Evolutionary conservation across 2,329 filamentous ascomycete genomes (phyloP).

Genomic region (Periconia sp.): DNA sequence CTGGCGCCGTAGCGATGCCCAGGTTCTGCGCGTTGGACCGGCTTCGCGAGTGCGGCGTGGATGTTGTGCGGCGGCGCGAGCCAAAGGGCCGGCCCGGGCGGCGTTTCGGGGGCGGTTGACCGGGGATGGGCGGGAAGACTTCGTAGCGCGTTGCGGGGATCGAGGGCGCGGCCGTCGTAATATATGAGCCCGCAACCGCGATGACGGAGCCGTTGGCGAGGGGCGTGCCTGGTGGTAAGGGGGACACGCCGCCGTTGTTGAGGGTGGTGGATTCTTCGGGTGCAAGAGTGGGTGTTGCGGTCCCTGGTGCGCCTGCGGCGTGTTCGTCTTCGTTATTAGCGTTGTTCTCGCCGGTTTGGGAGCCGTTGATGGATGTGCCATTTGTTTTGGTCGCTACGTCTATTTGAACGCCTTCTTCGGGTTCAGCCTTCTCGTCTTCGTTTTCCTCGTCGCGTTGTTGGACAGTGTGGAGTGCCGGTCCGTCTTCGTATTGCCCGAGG

Average conservation of each 20-base stretch:
- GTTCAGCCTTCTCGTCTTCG: conserved; percentile 43
- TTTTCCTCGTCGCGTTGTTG: conserved; percentile 78
- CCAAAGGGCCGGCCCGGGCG: conserved; percentile 42
- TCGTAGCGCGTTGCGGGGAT: conserved; percentile 75
- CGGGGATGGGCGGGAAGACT: conserved; percentile 71
- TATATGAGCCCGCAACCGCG: conserved; percentile 32
- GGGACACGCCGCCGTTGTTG: conserved; percentile 22
- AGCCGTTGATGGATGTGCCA: conserved; percentile 18
- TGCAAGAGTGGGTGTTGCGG: conserved; percentile 22
- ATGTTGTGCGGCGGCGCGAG: conserved; percentile 38
- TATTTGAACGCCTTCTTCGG: conserved; percentile 50
- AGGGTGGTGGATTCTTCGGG: conserved; percentile 29
- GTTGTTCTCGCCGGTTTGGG: conserved; percentile 4
- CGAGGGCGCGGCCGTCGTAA: conserved; percentile 33
- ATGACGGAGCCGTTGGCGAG: conserved; percentile 33
- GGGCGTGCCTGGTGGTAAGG: conserved; percentile 31
- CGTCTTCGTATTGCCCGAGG: conserved; percentile 79
- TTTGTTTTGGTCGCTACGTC: conserved; percentile 28
- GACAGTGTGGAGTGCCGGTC: conserved; percentile 79
- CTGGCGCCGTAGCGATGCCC: conserved; percentile 32
- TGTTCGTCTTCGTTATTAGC: conserved; percentile 5
- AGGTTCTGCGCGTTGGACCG: conserved; percentile 23
- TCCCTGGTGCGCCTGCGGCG: neutral
- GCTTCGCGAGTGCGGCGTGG: conserved; percentile 35
- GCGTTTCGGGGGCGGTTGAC: conserved; percentile 41